These are phyloP conservation scores for Copromyces sp. DNA, from an alignment of 495 filamentous ascomycete genomes.

Conservation along the genomic window DNA sequence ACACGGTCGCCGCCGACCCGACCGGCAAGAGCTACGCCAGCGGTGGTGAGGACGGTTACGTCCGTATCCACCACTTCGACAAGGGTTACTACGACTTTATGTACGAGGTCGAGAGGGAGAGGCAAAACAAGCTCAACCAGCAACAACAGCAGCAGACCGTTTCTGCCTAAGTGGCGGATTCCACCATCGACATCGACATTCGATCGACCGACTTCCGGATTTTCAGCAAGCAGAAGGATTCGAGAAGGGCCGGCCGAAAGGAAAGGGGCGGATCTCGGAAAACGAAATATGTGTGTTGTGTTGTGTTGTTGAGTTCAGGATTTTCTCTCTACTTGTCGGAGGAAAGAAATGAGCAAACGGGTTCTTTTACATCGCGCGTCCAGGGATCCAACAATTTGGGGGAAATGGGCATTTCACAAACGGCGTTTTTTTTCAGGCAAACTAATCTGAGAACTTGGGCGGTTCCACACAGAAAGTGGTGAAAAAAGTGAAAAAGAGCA, in stretches of 20 bases:
- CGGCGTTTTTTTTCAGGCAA: not conserved
- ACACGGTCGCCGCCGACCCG: slow-evolving; percentile 75
- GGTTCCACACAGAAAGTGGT: not conserved
- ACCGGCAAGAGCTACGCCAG: slow-evolving; percentile 82
- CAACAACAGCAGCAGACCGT: not conserved
- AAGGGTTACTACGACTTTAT: slow-evolving; percentile 96
- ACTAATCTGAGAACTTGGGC: not conserved
- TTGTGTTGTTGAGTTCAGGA: not conserved
- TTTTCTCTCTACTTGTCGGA: not conserved
- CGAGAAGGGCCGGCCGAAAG: not conserved
- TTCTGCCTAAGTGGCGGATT: not conserved
- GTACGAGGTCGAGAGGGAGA: slow-evolving; percentile 88
- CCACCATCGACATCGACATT: not conserved
- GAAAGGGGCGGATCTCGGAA: not conserved
- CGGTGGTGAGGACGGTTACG: slow-evolving; percentile 97
- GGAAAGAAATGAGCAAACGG: not conserved
- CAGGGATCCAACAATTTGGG: not conserved
- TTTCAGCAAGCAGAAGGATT: not conserved
- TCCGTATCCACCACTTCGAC: slow-evolving; percentile 97
- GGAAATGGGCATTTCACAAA: not conserved
- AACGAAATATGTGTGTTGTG: not conserved
- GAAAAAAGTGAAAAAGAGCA: not conserved
- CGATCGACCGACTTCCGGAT: not conserved
- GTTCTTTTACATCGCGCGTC: not conserved
- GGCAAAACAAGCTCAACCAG: slow-evolving; percentile 20